Conservation (phyloP, 257 asterid species). For the Nicotiana benthamiana region DNA sequence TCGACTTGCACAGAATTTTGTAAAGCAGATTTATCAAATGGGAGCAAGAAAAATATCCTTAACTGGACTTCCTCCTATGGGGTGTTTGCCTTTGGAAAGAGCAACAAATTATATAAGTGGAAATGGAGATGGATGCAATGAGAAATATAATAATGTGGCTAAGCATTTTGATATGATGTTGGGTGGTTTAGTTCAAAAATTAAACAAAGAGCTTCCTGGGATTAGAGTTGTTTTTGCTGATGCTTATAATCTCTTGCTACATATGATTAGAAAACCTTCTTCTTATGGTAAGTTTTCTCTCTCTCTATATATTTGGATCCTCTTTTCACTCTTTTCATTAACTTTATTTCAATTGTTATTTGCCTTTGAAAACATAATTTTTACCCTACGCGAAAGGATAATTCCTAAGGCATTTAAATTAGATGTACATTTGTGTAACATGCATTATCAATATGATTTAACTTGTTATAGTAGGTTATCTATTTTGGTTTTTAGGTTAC, state of each 20-base stretch:
- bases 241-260: constrained; percentile 43
- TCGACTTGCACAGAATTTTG: constrained; percentile 43
- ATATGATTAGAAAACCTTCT: constrained; percentile 48
- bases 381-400: not conserved
- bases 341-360: not conserved
- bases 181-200: constrained; percentile 31
- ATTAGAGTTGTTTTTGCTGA: constrained; percentile 44
- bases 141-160: constrained; percentile 61
- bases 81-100: constrained; percentile 84
- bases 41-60: constrained; percentile 71
- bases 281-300: constrained; percentile 39
- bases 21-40: constrained; percentile 37
- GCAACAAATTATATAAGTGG: constrained; percentile 56
- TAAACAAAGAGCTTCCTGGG: constrained; percentile 56
- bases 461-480: too few relatives aligned
- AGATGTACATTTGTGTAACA: too few relatives aligned
- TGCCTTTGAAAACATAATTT: not conserved
- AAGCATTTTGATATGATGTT: constrained; percentile 40
- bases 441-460: too few relatives aligned
- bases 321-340: not conserved
- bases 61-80: constrained; percentile 88
- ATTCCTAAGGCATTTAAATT: too few relatives aligned
- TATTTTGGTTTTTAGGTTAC: too few relatives aligned
- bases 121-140: constrained; percentile 52
- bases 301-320: not conserved